Conservation (phyloP, 306 rosid genomes). For the Dryas octopetala region DNA sequence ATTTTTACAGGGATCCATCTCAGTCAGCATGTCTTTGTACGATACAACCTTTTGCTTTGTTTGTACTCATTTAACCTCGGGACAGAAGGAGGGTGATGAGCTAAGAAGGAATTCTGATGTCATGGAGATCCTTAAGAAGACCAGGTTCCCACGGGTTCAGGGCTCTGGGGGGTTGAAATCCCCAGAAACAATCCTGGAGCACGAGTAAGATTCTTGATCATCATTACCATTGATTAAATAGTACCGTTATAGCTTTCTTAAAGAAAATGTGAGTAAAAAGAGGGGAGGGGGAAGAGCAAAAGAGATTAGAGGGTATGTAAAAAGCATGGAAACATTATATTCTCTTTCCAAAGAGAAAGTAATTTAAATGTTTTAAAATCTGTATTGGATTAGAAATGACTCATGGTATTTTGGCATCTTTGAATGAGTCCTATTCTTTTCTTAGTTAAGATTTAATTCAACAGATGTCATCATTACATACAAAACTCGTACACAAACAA, state of each 20-base stretch:
- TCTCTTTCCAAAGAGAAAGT: not conserved
- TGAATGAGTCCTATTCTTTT: not conserved
- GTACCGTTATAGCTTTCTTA: not conserved
- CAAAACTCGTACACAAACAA: not conserved
- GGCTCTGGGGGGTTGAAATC: constrained; percentile 69
- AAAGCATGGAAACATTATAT: not conserved
- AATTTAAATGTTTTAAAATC: not conserved
- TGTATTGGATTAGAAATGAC: not conserved
- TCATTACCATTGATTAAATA: constrained; percentile 1
- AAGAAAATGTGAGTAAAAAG: no score
- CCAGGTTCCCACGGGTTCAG: constrained; percentile 90
- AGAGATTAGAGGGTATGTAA: not conserved
- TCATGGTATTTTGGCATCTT: not conserved
- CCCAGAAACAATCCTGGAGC: constrained; percentile 94
- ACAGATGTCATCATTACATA: not conserved
- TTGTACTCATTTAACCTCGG: constrained; percentile 93
- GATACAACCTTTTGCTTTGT: constrained; percentile 95
- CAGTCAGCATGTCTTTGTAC: constrained; percentile 93
- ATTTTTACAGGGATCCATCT: constrained; percentile 86
- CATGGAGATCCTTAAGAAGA: constrained; percentile 90
- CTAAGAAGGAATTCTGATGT: constrained; percentile 94
- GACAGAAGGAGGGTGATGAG: constrained; percentile 98
- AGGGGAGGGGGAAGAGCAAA: no score
- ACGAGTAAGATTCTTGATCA: constrained; percentile 69
- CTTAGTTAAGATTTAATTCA: not conserved